Evolutionary conservation across 345 rosid species (phyloP), one percentile per base, ranked within the genome.

Genomic region (Moricandia arvensis): DNA sequence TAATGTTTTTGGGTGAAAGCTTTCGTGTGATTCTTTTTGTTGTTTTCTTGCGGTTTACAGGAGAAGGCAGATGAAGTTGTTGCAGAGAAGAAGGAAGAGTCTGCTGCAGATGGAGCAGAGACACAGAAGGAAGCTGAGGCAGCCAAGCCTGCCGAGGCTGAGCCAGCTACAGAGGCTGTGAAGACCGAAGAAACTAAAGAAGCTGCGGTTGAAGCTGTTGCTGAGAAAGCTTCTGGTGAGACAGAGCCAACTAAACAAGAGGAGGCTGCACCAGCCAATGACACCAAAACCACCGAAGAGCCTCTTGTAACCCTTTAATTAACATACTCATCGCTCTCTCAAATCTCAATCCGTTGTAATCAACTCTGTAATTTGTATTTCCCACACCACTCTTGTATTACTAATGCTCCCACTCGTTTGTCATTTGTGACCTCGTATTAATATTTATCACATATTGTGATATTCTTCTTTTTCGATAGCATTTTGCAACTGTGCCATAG

Each of bases 301-400:
- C 83, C 89, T 64, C 82, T 77, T 57, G 79, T 79, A 53, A 62
- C 79, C 10, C 70, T 82, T 45, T 88, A 65, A 86, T 67, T 58
- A 43, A 12, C 60, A 57, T n/a, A 31, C 64, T 30, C 53, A 18
- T 18, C n/a, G n/a, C 5, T 69, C 38, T 45, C 60, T 21, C 17
- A 69, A 37, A 3, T 15, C 55, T 55, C 38, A 43, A 15, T 13
- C 12, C 35, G 15, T 63, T 72, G 66, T 63, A 57, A 11, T 21
- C 55, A 31, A 63, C 27, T 64, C 63, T 65, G 68, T 71, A 59
- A 58, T 43, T 57, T 77, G 8, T 68, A 61, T 65, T 51, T 38
- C 49, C 58, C 66, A 59, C 18, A 59, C 18, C 59, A 33, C 18
- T 78, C 37, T 59, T 72, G 72, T 49, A 59, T 77, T 58, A 41